These are phyloP conservation scores for Cyberlindnera xylosilytica DNA, from an alignment of 805 yeast genomes.

Conservation along the genomic window DNA sequence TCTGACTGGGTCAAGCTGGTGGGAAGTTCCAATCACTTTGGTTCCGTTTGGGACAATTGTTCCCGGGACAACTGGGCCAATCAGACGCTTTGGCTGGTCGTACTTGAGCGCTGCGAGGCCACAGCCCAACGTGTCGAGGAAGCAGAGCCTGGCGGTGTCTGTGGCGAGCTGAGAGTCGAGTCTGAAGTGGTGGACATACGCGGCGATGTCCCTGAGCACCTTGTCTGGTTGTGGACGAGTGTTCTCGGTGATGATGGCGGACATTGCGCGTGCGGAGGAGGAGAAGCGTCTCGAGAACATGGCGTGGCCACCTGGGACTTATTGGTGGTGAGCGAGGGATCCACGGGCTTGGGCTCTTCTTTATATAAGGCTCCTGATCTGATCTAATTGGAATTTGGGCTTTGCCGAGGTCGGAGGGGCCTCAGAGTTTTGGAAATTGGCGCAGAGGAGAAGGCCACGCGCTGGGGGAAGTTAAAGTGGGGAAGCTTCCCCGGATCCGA, in stretches of 20 bases:
- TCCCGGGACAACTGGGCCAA: conserved; percentile 59
- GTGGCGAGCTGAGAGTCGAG: conserved; percentile 44
- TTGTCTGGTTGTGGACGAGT: conserved; percentile 50
- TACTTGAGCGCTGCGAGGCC: conserved; percentile 57
- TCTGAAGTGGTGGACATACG: conserved; percentile 45
- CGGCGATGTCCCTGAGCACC: conserved; percentile 47
- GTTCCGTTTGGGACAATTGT: conserved; percentile 53
- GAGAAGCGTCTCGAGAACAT: conserved; percentile 13
- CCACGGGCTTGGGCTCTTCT: no score
- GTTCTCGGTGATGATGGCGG: conserved; percentile 38
- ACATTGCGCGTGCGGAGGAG: conserved; percentile 15
- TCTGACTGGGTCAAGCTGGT: conserved; percentile 51
- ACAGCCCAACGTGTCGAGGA: conserved; percentile 57
- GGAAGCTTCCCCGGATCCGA: neutral
- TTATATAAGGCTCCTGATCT: no score
- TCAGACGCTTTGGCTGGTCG: conserved; percentile 43
- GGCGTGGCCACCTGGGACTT: no score
- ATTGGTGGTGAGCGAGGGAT: no score
- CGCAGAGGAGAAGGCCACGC: conserved; percentile 2
- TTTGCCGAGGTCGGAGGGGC: conserved; percentile 1
- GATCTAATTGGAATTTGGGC: no score
- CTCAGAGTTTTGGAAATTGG: conserved; percentile 1
- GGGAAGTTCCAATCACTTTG: conserved; percentile 50
- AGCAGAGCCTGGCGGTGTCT: conserved; percentile 53
- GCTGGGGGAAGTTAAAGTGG: neutral